Conservation (phyloP, 495 filamentous ascomycete genomes). For the Tuber microsphaerosporum region DNA sequence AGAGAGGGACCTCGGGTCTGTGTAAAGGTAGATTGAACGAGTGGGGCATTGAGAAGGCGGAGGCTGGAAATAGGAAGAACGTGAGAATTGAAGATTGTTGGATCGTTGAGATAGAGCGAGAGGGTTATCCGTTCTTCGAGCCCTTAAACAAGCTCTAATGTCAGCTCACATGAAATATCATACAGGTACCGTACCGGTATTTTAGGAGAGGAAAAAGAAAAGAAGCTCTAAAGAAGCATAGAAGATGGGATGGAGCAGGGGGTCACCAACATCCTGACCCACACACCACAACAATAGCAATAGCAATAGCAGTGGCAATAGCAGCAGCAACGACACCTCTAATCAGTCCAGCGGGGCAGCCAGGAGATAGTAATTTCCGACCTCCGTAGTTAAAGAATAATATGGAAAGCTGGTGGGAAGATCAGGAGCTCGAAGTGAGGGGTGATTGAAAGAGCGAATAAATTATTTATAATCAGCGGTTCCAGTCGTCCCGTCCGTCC, state of each 20-base stretch:
- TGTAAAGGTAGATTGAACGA: slow-evolving; percentile 31
- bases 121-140: slow-evolving; percentile 21
- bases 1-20: slow-evolving; percentile 31
- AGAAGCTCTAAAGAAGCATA: background rate
- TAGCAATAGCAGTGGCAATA: slow-evolving; percentile 5
- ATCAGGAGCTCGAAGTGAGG: background rate
- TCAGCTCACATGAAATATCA: slow-evolving; percentile 21
- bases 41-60: slow-evolving; percentile 24
- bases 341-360: background rate
- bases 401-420: slow-evolving; percentile 7
- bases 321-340: slow-evolving; percentile 8
- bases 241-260: background rate
- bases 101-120: slow-evolving; percentile 36
- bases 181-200: slow-evolving; percentile 13
- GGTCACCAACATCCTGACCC: slow-evolving; percentile 32
- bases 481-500: no score
- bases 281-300: slow-evolving; percentile 9
- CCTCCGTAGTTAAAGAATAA: background rate
- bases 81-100: slow-evolving; percentile 39
- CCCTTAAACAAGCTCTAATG: background rate
- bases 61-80: slow-evolving; percentile 28
- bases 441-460: slow-evolving; percentile 9
- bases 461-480: no score
- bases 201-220: slow-evolving; percentile 21
- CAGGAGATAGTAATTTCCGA: background rate